Conservation (phyloP, 1,139 yeast species). For the Yamadazyma sp. region DNA sequence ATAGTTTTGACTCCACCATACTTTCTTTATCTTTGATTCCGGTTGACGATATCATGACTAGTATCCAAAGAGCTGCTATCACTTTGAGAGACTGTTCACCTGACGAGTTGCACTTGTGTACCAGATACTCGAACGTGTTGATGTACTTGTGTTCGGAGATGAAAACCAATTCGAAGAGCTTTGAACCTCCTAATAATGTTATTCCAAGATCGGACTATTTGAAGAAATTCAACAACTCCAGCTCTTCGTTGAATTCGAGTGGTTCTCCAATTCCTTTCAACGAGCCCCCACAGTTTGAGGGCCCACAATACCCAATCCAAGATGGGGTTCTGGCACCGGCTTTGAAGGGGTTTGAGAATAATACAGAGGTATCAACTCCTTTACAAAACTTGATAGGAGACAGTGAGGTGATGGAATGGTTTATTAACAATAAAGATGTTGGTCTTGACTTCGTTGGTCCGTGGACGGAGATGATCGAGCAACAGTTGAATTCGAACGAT, state of each 20-base stretch:
- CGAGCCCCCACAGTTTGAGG: too few relatives aligned
- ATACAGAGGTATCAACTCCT: constrained; percentile 15
- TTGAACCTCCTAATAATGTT: constrained; percentile 7
- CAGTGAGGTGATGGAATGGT: constrained; percentile 71
- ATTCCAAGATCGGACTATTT: constrained; percentile 6
- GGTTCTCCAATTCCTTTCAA: neutral
- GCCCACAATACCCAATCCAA: too few relatives aligned
- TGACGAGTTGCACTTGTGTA: constrained; percentile 81
- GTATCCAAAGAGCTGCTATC: constrained; percentile 72
- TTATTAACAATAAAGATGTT: constrained; percentile 59
- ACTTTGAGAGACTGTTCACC: constrained; percentile 83
- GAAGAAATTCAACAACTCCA: neutral
- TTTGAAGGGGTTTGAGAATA: neutral
- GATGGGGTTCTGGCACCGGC: neutral
- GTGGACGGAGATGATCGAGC: constrained; percentile 84
- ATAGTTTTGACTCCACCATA: constrained; percentile 49
- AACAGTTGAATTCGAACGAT: constrained; percentile 43
- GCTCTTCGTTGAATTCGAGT: neutral
- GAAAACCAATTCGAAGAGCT: constrained; percentile 40
- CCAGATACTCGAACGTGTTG: constrained; percentile 77
- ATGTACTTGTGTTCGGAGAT: constrained; percentile 78
- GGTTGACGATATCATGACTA: constrained; percentile 64
- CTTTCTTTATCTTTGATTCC: constrained; percentile 65
- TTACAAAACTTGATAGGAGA: constrained; percentile 35
- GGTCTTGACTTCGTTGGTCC: constrained; percentile 89